Conservation (phyloP, 495 filamentous ascomycete genomes). For the Patellaria atrata region DNA sequence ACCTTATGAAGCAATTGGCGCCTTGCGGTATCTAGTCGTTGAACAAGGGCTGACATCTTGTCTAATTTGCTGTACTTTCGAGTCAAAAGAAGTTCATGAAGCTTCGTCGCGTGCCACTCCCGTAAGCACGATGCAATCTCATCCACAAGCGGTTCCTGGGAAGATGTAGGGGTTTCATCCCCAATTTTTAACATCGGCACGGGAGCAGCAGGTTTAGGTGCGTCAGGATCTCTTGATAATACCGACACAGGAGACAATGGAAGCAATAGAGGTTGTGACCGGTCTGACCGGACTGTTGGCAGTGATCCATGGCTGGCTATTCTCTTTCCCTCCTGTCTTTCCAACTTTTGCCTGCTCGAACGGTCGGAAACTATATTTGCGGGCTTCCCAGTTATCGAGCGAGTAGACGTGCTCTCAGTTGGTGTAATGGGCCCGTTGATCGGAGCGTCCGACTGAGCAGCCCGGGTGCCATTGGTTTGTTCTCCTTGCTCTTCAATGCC, state of each 20-base stretch:
- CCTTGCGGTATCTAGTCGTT: conserved; percentile 63
- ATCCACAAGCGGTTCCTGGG: conserved; percentile 83
- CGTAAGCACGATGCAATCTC: conserved; percentile 92
- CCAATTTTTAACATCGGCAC: conserved; percentile 97
- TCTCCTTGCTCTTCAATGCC: conserved; percentile 11
- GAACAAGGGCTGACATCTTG: conserved; percentile 62
- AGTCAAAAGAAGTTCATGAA: conserved; percentile 81
- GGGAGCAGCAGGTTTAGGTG: conserved; percentile 70
- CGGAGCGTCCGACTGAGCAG: background rate
- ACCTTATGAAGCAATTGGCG: conserved; percentile 88
- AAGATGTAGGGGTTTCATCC: conserved; percentile 82
- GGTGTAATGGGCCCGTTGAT: conserved; percentile 21
- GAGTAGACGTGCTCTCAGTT: conserved; percentile 17
- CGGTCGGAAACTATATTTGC: conserved; percentile 5
- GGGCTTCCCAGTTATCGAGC: conserved; percentile 8
- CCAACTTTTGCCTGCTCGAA: conserved; percentile 10
- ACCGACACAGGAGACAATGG: conserved; percentile 19
- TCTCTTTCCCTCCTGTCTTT: conserved; percentile 14
- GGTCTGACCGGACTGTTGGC: conserved; percentile 19
- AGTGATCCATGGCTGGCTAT: conserved; percentile 14
- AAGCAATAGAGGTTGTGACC: conserved; percentile 16
- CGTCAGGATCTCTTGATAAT: conserved; percentile 39
- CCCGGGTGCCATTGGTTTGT: conserved; percentile 11
- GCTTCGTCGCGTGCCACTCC: conserved; percentile 95
- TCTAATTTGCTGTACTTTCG: conserved; percentile 70